phyloP scores from a whole-genome alignment of 805 yeast genomes.

The Hyphopichia homilentoma region DNA sequence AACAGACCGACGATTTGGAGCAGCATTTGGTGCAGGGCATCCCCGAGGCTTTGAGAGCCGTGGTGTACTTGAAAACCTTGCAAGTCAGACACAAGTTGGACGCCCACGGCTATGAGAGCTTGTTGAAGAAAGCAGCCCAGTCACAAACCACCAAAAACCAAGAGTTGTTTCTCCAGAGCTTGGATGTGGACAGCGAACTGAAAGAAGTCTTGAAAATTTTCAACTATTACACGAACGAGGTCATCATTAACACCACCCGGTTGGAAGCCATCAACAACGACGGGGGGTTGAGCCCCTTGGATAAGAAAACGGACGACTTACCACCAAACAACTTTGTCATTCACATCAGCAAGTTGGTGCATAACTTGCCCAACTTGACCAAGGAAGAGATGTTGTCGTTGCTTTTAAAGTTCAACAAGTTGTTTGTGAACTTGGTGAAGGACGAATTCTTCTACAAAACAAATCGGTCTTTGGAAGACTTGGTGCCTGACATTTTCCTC shows the following conservation, averaged over 20 bases:
- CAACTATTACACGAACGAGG: constrained; percentile 26
- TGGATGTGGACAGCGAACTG: constrained; percentile 12
- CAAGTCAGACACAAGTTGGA: constrained; percentile 27
- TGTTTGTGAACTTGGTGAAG: constrained; percentile 20
- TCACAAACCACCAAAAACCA: constrained; percentile 7
- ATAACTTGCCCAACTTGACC: constrained; percentile 13
- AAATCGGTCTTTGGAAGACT: constrained; percentile 34
- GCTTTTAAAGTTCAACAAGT: constrained; percentile 29
- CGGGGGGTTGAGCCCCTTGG: constrained; percentile 2
- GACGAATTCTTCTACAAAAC: constrained; percentile 36
- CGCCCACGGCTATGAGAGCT: constrained; percentile 23
- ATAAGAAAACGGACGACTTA: constrained; percentile 6
- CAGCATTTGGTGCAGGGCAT: constrained; percentile 23
- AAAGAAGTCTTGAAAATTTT: constrained; percentile 27
- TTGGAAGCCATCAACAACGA: constrained; percentile 10
- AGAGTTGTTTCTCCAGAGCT: constrained; percentile 13
- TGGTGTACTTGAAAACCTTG: constrained; percentile 30
- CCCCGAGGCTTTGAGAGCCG: constrained; percentile 24
- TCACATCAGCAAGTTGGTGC: constrained; percentile 15
- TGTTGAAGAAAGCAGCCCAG: constrained; percentile 23
- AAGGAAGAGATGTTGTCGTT: constrained; percentile 29
- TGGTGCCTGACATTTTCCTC: constrained; percentile 18
- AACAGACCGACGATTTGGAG: constrained; percentile 14
- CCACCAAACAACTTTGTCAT: constrained; percentile 20
- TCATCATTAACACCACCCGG: constrained; percentile 9